phyloP scores from a whole-genome alignment of 2,329 filamentous ascomycete genomes.

The Cladorrhinum sp. region DNA sequence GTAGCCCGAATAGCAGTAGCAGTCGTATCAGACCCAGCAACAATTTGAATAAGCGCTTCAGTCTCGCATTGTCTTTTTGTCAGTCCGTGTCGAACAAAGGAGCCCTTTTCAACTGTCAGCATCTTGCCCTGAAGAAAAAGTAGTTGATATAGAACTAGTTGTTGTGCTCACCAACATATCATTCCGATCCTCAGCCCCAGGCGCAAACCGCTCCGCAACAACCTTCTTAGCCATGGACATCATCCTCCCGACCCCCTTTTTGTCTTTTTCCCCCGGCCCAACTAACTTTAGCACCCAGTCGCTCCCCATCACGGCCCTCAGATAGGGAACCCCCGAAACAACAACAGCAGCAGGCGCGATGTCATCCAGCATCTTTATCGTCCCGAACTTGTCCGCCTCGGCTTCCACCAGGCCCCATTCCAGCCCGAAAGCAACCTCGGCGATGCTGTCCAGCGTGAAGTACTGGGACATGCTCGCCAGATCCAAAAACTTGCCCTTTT shows the following conservation, averaged over 20 bases:
- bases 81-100: slow-evolving; percentile 24
- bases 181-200: slow-evolving; percentile 38
- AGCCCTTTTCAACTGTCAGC: too few relatives aligned
- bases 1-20: slow-evolving; percentile 30
- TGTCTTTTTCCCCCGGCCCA: slow-evolving; percentile 35
- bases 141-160: too few relatives aligned
- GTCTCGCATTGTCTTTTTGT: slow-evolving; percentile 18
- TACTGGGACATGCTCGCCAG: slow-evolving; percentile 43
- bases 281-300: slow-evolving; percentile 34
- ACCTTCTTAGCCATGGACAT: slow-evolving; percentile 44
- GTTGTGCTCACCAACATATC: too few relatives aligned
- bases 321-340: slow-evolving; percentile 38
- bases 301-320: slow-evolving; percentile 38
- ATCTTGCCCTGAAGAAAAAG: too few relatives aligned
- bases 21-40: slow-evolving; percentile 32
- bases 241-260: slow-evolving; percentile 30
- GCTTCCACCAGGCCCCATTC: slow-evolving; percentile 44
- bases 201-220: slow-evolving; percentile 43
- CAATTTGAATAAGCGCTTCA: slow-evolving; percentile 22
- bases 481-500: slow-evolving; percentile 37
- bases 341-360: not conserved
- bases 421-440: slow-evolving; percentile 46
- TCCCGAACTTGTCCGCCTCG: slow-evolving; percentile 44
- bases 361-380: slow-evolving; percentile 37
- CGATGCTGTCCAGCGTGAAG: slow-evolving; percentile 53